Base-by-base conservation (phyloP, 2,329 filamentous ascomycete genomes). In the Coniosporium tulheliwenetii region DNA sequence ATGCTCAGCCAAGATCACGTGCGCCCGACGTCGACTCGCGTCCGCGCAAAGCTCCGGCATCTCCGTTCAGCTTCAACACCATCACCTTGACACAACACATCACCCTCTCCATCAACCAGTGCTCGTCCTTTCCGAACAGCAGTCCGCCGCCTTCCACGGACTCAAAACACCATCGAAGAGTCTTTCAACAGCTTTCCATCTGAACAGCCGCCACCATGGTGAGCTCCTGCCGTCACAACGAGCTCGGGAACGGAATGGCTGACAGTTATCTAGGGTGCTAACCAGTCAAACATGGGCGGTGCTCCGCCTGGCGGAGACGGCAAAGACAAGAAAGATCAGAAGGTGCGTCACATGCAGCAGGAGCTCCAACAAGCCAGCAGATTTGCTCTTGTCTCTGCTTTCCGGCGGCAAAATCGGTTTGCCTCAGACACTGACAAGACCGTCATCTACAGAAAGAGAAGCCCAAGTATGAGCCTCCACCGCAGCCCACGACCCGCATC, bases 391-490 rank as follows among this genome's bases (percentile, higher is more conserved):
- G n/a, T 19, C 8, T 14, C 16, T n/a, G 19, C 36, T 7, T 29
- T 15, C 1, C 12, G 13, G 36, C 19, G 8, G 13, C 8, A 12
- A 12, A 12, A 13, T 5, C 19, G 36, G 12, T 10, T 16, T 37
- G 8, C 13, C 19, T 37, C n/a, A 15, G 36, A 12, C 12, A 15
- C 12, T n/a, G 33, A n/a, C 14, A 37, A 37, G 12, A 30, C 34
- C 26, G 14, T 5, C 30, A 38, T 30, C 39, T 45, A 52, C 56
- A 94, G 89, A 96, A 98, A 75, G 89, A 98, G 48, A 98, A 98
- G 80, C 91, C 91, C 60, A 96, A 94, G 82, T 98, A 98, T 72
- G 91, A 98, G 66, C 91, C 91, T 49, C 91, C 91, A 52, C 91
- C 91, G 63, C 81, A 89, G 57, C 91, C 91, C 47, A 98, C 91